A percentile compares a stretch with the other conserved stretches of the same genome.
Evolutionary conservation across 345 rosid genomes (phyloP).

Genomic region (Citrus medica): DNA sequence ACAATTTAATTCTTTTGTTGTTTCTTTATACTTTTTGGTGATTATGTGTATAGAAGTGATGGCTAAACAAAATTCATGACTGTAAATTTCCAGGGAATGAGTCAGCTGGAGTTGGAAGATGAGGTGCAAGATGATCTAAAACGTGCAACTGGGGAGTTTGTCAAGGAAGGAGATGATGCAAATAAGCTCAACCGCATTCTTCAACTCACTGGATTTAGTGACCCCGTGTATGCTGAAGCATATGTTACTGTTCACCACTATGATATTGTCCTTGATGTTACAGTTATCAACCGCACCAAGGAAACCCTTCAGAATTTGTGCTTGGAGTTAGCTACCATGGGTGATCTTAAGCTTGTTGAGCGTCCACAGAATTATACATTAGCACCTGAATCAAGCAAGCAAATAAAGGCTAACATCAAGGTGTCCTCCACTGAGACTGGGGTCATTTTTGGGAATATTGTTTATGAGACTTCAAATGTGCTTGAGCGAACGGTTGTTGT

Average conservation of each 20-base stretch:
- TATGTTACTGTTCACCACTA: conserved; percentile 96
- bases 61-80: neutral
- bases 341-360: conserved; percentile 98
- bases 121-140: conserved; percentile 96
- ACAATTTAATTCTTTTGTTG: neutral
- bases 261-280: conserved; percentile 94
- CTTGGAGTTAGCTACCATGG: conserved; percentile 97
- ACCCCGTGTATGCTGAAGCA: conserved; percentile 99
- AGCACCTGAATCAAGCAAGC: conserved; percentile 93
- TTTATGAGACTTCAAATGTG: conserved; percentile 91
- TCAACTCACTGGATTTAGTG: conserved; percentile 98
- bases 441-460: conserved; percentile 95
- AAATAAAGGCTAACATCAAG: conserved; percentile 98
- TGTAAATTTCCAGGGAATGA: conserved; percentile 72
- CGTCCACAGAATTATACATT: conserved; percentile 96
- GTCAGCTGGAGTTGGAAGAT: conserved; percentile 99
- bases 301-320: conserved; percentile 97
- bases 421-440: conserved; percentile 99
- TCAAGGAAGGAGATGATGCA: conserved; percentile 89
- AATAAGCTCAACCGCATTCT: conserved; percentile 96
- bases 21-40: neutral
- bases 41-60: neutral
- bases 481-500: conserved; percentile 84
- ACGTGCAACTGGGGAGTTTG: conserved; percentile 98
- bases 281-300: conserved; percentile 93